Conservation (phyloP, 2,329 filamentous ascomycete species). For the Ceratocystiopsis brevicomis region DNA sequence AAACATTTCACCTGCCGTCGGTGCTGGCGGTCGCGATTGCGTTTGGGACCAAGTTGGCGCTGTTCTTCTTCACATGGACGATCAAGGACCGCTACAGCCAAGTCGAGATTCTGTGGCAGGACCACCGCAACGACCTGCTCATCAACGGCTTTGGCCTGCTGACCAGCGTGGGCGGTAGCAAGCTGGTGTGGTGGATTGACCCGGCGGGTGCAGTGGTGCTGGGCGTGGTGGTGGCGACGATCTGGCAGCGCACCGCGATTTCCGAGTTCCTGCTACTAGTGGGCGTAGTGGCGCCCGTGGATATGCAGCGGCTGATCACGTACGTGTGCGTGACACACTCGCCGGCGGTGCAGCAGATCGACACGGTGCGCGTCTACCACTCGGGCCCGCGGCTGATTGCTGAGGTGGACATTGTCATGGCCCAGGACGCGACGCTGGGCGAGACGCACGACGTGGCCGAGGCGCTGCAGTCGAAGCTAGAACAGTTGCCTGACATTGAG, state of each 20-base stretch:
- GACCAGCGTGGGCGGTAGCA: conserved; percentile 77
- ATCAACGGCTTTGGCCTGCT: conserved; percentile 89
- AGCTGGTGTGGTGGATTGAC: conserved; percentile 88
- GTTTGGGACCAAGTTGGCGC: conserved; percentile 61
- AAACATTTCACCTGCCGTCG: conserved; percentile 59
- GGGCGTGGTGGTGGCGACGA: conserved; percentile 53
- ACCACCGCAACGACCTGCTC: conserved; percentile 91
- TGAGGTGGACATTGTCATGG: conserved; percentile 94
- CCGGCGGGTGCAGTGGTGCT: conserved; percentile 76
- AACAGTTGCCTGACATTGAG: conserved; percentile 81
- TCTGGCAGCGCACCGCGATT: conserved; percentile 78
- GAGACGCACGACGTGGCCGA: conserved; percentile 88
- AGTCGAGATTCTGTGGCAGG: conserved; percentile 83
- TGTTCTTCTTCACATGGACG: conserved; percentile 88
- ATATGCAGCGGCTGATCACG: conserved; percentile 82
- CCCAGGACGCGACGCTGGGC: conserved; percentile 49
- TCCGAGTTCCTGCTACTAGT: conserved; percentile 81
- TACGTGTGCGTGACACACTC: conserved; percentile 93
- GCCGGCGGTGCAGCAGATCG: conserved; percentile 61
- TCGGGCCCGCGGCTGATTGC: conserved; percentile 75
- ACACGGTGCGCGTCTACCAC: conserved; percentile 90
- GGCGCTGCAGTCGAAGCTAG: conserved; percentile 81
- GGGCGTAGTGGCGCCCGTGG: conserved; percentile 67
- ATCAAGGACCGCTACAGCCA: conserved; percentile 82
- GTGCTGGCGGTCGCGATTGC: conserved; percentile 72